Percentiles rank a stretch among this genome's conserved stretches.
phyloP scores from a whole-genome alignment of 768 basidiomycete genomes.

The Phylloporus sp. region DNA sequence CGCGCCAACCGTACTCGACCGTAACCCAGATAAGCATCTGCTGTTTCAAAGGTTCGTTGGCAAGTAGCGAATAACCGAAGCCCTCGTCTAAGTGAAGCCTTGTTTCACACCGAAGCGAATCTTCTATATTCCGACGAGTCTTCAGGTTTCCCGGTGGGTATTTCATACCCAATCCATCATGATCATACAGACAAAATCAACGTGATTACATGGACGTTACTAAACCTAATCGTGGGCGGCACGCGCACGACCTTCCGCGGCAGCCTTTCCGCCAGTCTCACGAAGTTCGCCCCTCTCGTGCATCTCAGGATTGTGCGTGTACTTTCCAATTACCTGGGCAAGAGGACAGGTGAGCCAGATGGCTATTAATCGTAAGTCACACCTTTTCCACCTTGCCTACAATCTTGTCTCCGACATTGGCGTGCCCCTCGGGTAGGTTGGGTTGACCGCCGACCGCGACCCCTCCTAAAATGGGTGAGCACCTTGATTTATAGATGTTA shows the following conservation, averaged over 20 bases:
- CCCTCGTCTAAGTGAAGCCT: too few relatives aligned
- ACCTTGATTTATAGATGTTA: too few relatives aligned
- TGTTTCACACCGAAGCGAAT: too few relatives aligned
- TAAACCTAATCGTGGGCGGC: constrained; percentile 37
- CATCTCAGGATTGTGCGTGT: constrained; percentile 42
- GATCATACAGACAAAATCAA: background rate
- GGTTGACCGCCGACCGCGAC: constrained; percentile 25
- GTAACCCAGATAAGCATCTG: too few relatives aligned
- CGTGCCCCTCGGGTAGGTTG: constrained; percentile 32
- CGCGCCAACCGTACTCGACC: too few relatives aligned
- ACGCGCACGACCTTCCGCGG: constrained; percentile 37
- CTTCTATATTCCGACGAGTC: too few relatives aligned
- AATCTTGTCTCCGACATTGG: constrained; percentile 48
- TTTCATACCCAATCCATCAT: background rate
- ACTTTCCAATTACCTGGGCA: constrained; percentile 47
- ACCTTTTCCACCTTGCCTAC: constrained; percentile 60
- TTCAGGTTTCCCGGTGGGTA: too few relatives aligned
- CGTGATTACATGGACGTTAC: too few relatives aligned
- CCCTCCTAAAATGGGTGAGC: constrained; percentile 17
- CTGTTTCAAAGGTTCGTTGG: too few relatives aligned
- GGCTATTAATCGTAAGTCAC: background rate
- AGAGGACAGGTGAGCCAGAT: background rate
- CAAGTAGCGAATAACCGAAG: too few relatives aligned
- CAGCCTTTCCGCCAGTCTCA: constrained; percentile 49
- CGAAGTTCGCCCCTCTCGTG: constrained; percentile 57